Conservation (phyloP, 140 eudicot species). For the Anethum foeniculum region DNA sequence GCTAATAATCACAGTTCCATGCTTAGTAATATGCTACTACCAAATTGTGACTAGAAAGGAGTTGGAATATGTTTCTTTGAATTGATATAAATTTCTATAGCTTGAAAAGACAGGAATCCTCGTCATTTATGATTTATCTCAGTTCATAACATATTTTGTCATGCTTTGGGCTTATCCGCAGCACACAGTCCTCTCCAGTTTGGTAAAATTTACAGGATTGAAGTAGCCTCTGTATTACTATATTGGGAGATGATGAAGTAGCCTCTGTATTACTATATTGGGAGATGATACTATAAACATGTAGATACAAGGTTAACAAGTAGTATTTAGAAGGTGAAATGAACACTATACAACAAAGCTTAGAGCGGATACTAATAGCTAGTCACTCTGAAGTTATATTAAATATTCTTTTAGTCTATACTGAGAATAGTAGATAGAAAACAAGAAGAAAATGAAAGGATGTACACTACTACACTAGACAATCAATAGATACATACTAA, state of each 20-base stretch:
- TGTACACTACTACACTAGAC: constrained; percentile 14
- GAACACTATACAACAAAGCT: not conserved
- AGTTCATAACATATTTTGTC: not conserved
- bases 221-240: too few species aligned
- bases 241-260: too few species aligned
- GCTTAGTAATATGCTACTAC: constrained; percentile 5
- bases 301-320: not conserved
- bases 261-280: too few species aligned
- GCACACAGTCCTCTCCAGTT: not conserved
- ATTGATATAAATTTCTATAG: not conserved
- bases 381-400: not conserved
- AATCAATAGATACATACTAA: constrained; percentile 27
- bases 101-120: constrained; percentile 2
- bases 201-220: not conserved
- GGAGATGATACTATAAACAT: not conserved
- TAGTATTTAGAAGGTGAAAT: not conserved
- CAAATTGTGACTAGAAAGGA: not conserved
- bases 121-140: not conserved
- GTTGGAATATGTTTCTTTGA: not conserved
- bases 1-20: not conserved
- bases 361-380: not conserved
- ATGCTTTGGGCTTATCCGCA: not conserved
- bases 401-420: constrained; percentile 16
- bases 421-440: constrained; percentile 19
- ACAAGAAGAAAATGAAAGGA: constrained; percentile 18